Conservation (phyloP, 345 rosid genomes). For the Tarenaya hassleriana region DNA sequence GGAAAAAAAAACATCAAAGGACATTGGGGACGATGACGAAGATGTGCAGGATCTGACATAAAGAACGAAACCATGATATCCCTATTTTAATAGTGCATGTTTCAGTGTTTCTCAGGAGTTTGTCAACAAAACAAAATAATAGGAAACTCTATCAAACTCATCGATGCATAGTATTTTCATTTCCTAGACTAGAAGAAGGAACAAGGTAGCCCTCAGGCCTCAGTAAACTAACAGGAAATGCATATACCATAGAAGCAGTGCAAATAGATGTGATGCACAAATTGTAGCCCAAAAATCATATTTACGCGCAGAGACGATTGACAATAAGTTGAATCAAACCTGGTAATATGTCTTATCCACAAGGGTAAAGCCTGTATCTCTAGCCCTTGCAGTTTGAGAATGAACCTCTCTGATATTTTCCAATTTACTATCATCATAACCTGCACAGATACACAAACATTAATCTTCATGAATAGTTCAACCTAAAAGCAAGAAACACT, state of each 20-base stretch:
- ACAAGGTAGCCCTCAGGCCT: too few species aligned
- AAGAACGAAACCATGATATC: slow-evolving; percentile 12
- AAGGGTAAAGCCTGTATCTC: slow-evolving; percentile 13
- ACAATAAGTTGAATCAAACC: slow-evolving; percentile 29
- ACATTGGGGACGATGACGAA: background rate
- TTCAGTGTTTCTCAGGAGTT: slow-evolving; percentile 4
- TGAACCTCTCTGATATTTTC: slow-evolving; percentile 19
- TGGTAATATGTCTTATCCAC: slow-evolving; percentile 30
- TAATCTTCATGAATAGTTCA: slow-evolving; percentile 14
- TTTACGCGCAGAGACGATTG: slow-evolving; percentile 1
- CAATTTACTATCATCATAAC: slow-evolving; percentile 29
- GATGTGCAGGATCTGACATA: slow-evolving; percentile 1
- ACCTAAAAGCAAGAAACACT: slow-evolving; percentile 1
- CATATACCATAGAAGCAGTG: too few species aligned
- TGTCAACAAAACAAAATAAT: background rate
- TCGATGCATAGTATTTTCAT: background rate
- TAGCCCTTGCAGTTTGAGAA: slow-evolving; percentile 27
- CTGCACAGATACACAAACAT: slow-evolving; percentile 28
- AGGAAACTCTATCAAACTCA: slow-evolving; percentile 1
- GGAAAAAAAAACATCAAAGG: background rate
- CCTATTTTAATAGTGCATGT: background rate
- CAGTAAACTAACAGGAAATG: too few species aligned
- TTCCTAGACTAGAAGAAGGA: too few species aligned
- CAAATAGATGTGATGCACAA: background rate
- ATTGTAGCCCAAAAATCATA: slow-evolving; percentile 1